These are phyloP conservation scores for Erodium moschatum DNA, from an alignment of 441 rosid genomes.

Conservation along the genomic window DNA sequence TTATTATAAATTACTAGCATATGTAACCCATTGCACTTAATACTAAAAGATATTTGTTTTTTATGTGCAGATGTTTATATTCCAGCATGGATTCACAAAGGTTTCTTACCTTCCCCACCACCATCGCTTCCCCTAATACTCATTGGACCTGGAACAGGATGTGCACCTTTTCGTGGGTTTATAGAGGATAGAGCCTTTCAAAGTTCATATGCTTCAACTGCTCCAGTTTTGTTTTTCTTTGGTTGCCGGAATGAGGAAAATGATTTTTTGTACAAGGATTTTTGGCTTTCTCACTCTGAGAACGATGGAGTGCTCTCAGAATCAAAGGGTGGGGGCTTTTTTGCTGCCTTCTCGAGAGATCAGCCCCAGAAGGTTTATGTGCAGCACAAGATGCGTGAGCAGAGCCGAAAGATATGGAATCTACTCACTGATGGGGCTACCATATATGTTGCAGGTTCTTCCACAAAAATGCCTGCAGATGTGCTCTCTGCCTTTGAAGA, in stretches of 20 bases:
- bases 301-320: conserved; percentile 53
- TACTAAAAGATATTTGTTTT: neutral
- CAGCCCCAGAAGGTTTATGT: conserved; percentile 81
- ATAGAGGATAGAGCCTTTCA: conserved; percentile 66
- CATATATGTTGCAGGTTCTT: conserved; percentile 72
- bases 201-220: conserved; percentile 35
- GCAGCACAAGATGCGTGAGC: conserved; percentile 67
- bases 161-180: conserved; percentile 91
- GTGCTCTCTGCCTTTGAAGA: conserved; percentile 69
- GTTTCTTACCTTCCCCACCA: conserved; percentile 66
- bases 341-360: conserved; percentile 80
- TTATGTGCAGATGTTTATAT: conserved; percentile 39
- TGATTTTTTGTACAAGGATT: conserved; percentile 66
- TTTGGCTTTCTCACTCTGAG: conserved; percentile 53
- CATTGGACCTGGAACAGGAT: conserved; percentile 90
- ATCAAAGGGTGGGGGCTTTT: conserved; percentile 71
- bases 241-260: conserved; percentile 73
- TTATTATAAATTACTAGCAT: too few species aligned
- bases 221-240: conserved; percentile 67
- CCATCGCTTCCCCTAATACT: conserved; percentile 67
- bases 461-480: conserved; percentile 90
- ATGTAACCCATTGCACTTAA: too few species aligned
- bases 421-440: conserved; percentile 54
- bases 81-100: conserved; percentile 75
- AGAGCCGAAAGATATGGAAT: conserved; percentile 52